phyloP scores from a whole-genome alignment of 176 grass and related monocot species.

The Zoysia japonica region DNA sequence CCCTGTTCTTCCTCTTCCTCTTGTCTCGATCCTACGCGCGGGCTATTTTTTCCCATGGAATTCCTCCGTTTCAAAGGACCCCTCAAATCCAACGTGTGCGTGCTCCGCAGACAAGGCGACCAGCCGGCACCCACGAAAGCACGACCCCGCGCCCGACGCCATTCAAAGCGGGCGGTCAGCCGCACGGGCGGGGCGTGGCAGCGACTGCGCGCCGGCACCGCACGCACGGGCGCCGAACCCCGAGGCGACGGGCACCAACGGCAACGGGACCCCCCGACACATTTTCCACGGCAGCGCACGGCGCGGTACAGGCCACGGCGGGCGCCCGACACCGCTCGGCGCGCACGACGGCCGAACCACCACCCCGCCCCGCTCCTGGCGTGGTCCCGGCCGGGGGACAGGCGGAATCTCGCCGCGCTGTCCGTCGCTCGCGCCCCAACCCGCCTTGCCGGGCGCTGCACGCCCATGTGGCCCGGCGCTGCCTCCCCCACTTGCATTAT shows the following conservation, averaged over 20 bases:
- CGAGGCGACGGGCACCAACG: background rate
- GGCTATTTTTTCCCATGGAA: too few relatives aligned
- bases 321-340: background rate
- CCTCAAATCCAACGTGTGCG: too few relatives aligned
- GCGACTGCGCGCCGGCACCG: background rate
- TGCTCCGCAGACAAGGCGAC: background rate
- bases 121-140: background rate
- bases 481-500: background rate
- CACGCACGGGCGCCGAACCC: background rate
- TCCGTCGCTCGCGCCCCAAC: conserved; percentile 1
- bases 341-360: conserved; percentile 42
- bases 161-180: background rate
- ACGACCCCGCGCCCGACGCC: background rate
- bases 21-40: too few relatives aligned
- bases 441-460: conserved; percentile 26
- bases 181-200: conserved; percentile 25
- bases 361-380: background rate
- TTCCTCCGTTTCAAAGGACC: too few relatives aligned
- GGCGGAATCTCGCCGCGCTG: conserved; percentile 42
- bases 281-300: conserved; percentile 35
- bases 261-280: conserved; percentile 27
- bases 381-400: conserved; percentile 19
- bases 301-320: background rate
- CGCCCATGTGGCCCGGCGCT: conserved; percentile 30
- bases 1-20: too few relatives aligned